These are phyloP conservation scores for Boletus edulis DNA, from an alignment of 768 basidiomycete genomes.

Conservation along the genomic window DNA sequence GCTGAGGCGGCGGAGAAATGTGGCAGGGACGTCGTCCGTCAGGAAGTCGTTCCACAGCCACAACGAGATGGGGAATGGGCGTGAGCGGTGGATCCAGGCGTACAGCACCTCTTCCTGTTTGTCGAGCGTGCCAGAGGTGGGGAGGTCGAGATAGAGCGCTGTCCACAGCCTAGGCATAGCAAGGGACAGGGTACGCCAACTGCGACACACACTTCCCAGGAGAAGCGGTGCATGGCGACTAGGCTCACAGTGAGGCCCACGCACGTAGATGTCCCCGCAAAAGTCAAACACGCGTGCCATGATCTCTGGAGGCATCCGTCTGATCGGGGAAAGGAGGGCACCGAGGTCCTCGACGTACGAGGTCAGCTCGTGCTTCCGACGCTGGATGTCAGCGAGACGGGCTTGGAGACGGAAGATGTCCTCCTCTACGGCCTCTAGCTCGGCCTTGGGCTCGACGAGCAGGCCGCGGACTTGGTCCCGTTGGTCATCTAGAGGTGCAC, in stretches of 20 bases:
- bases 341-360: constrained; percentile 33
- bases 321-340: constrained; percentile 33
- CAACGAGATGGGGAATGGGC: constrained; percentile 23
- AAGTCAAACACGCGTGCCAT: constrained; percentile 33
- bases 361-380: constrained; percentile 24
- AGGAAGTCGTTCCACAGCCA: constrained; percentile 34
- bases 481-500: constrained; percentile 26
- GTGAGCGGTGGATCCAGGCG: constrained; percentile 28
- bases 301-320: constrained; percentile 33
- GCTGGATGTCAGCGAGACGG: constrained; percentile 30
- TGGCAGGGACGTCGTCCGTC: constrained; percentile 29
- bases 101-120: constrained; percentile 25
- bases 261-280: constrained; percentile 27
- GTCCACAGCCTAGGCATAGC: constrained; percentile 31
- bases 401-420: constrained; percentile 27
- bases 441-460: constrained; percentile 26
- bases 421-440: constrained; percentile 25
- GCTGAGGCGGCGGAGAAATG: constrained; percentile 24
- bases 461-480: constrained; percentile 26
- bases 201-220: constrained; percentile 28
- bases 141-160: constrained; percentile 30
- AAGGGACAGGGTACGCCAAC: constrained; percentile 28
- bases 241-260: constrained; percentile 29
- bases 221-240: constrained; percentile 29
- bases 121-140: constrained; percentile 21